Evolutionary conservation across 2,329 filamentous ascomycete genomes (phyloP), one percentile per base, ranked within the genome.

Genomic region (Botrytis fragariae): DNA sequence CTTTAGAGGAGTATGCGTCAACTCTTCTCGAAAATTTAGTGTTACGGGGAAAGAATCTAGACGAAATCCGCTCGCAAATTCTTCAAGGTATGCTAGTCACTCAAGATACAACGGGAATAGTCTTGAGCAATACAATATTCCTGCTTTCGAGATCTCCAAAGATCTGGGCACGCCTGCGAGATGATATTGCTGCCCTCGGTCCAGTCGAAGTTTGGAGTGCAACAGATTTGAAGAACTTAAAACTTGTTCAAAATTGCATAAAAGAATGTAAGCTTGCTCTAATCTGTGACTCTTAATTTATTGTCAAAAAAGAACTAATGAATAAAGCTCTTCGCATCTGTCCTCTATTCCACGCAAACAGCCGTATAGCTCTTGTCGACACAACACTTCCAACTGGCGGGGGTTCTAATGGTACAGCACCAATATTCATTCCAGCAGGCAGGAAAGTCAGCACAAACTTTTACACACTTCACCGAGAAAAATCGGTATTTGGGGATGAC

Each of bases 401-500:
- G 39, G 75, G 76, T 0, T 29, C 65, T 7, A 61, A 77, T 45
- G 74, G 73, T 32, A 70, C 39, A 20, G 57, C 72, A 6, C 75
- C 75, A 45, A 69, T 76, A 54, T 75, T 73, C n/a, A 68, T 77
- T 12, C 48, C 64, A 32, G 61, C 72, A 45, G 75, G 76, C 20
- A 59, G 44, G 20, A 72, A 35, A 29, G 51, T 72, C 1, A 44
- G 39, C 20, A 70, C 65, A 22, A 70, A 45, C 25, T 54, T 74
- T 48, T 65, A 74, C 57, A 51, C 71, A 25, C 42, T 74, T 2
- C 63, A 72, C 48, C 42, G 71, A 32, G 37, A 72, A 5, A 29
- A 48, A 32, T 44, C 32, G 14, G 61, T 94, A 77, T 94, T 92
- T 91, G 92, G 92, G 1, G 79, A 86, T 0, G 90, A 93, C 74